A percentile compares a stretch with the other conserved stretches of the same genome.
Conservation (phyloP, 495 filamentous ascomycete genomes). For the Amphirosellinia nigrospora region DNA sequence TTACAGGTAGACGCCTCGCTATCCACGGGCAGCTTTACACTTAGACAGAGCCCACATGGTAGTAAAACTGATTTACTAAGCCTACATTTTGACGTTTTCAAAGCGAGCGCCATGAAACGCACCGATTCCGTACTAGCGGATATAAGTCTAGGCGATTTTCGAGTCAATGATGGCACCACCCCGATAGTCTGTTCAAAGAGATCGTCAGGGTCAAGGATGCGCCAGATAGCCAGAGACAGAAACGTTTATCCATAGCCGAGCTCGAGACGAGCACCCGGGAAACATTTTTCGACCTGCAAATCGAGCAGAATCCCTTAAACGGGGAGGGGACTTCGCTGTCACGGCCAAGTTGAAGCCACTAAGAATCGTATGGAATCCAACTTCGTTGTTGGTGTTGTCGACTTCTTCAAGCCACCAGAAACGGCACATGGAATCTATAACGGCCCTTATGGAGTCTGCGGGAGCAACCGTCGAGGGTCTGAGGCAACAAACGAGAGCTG, state of each 20-base stretch:
- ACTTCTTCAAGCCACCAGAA: conserved; percentile 97
- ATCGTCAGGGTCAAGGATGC: conserved; percentile 95
- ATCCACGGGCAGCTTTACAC: conserved; percentile 89
- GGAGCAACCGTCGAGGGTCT: conserved; percentile 94
- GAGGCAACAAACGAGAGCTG: conserved; percentile 92
- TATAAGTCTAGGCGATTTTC: conserved; percentile 86
- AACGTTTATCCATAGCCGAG: conserved; percentile 64
- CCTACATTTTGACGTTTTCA: conserved; percentile 91
- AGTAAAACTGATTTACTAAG: conserved; percentile 79
- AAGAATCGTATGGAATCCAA: conserved; percentile 97
- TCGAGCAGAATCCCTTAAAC: conserved; percentile 95
- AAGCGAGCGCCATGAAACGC: conserved; percentile 82
- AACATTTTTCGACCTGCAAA: conserved; percentile 87
- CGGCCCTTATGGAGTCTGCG: conserved; percentile 89
- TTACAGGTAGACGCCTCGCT: conserved; percentile 89
- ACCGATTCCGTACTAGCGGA: conserved; percentile 89
- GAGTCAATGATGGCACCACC: conserved; percentile 95
- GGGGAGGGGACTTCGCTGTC: conserved; percentile 88
- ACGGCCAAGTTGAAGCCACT: conserved; percentile 92
- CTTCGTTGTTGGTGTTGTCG: conserved; percentile 85
- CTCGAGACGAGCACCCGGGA: conserved; percentile 64
- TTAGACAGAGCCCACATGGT: conserved; percentile 86
- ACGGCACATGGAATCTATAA: conserved; percentile 97
- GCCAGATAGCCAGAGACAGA: conserved; percentile 56
- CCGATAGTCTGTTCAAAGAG: conserved; percentile 86